Evolutionary conservation across 139 green algal species (phyloP).

Genomic region (Microglena sp.): DNA sequence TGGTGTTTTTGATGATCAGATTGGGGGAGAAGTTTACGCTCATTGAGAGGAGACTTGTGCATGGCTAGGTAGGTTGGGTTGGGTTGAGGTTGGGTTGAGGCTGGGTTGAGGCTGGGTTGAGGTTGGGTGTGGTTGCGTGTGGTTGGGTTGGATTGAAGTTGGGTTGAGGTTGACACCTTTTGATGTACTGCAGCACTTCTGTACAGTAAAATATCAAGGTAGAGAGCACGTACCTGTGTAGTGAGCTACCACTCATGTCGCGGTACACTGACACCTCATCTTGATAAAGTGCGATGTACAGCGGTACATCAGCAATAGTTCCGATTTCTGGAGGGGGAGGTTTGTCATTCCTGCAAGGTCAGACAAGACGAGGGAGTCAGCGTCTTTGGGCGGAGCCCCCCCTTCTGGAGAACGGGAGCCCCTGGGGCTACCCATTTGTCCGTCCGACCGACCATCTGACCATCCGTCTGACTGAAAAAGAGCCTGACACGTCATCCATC

Average conservation of each 20-base stretch:
- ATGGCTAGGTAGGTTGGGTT: too few relatives aligned
- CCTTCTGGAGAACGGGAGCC: too few relatives aligned
- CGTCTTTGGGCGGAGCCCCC: too few relatives aligned
- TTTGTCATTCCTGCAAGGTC: constrained; percentile 37
- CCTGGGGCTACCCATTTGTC: too few relatives aligned
- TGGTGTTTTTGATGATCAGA: not conserved
- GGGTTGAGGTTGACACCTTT: not conserved
- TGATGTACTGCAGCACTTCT: not conserved
- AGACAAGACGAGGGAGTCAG: not conserved
- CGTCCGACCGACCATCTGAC: too few relatives aligned
- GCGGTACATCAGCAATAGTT: constrained; percentile 55
- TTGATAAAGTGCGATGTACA: constrained; percentile 60
- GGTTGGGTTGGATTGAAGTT: not conserved
- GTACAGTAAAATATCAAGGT: not conserved
- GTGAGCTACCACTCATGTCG: constrained; percentile 68
- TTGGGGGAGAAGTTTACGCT: too few relatives aligned
- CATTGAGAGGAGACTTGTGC: too few relatives aligned
- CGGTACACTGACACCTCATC: constrained; percentile 63
- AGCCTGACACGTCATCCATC: not conserved
- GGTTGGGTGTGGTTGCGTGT: not conserved
- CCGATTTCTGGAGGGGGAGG: constrained; percentile 40
- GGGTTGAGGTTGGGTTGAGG: too few relatives aligned
- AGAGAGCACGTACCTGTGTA: constrained; percentile 53
- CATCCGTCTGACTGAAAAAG: too few relatives aligned
- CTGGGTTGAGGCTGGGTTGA: not conserved